Conservation (phyloP, 2,329 filamentous ascomycete species). For the Dothiorella sarmentorum region DNA sequence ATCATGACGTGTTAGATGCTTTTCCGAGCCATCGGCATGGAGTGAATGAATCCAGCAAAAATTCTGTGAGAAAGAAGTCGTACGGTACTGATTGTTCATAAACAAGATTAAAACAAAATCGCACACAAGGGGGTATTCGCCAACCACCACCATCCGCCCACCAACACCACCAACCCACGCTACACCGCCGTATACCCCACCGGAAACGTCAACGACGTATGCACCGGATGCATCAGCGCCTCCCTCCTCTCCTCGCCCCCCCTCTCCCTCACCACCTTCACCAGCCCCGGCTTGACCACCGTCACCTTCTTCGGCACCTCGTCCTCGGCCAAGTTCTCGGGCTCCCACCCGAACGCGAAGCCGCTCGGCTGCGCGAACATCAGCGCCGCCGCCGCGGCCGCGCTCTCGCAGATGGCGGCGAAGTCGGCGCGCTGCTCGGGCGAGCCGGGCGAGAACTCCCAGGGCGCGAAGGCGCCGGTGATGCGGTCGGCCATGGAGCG, state of each 20-base stretch:
- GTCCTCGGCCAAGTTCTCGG: not conserved
- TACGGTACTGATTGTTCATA: too few species aligned
- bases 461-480: conserved; percentile 1
- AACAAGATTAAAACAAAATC: too few species aligned
- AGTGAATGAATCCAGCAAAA: too few species aligned
- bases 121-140: too few species aligned
- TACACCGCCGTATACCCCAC: not conserved
- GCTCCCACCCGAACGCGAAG: not conserved
- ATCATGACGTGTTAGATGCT: too few species aligned
- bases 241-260: not conserved
- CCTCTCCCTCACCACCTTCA: not conserved
- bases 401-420: not conserved
- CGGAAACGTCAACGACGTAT: not conserved
- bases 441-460: not conserved
- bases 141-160: too few species aligned
- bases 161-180: too few species aligned
- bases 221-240: not conserved
- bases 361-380: not conserved
- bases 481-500: conserved; percentile 12
- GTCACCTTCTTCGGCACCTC: not conserved
- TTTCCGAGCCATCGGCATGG: too few species aligned
- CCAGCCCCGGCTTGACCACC: not conserved
- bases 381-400: not conserved
- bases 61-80: too few species aligned
- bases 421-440: conserved; percentile 8